Evolutionary conservation across 495 filamentous ascomycete species (phyloP).

Genomic region (Geoglossum glabrum): DNA sequence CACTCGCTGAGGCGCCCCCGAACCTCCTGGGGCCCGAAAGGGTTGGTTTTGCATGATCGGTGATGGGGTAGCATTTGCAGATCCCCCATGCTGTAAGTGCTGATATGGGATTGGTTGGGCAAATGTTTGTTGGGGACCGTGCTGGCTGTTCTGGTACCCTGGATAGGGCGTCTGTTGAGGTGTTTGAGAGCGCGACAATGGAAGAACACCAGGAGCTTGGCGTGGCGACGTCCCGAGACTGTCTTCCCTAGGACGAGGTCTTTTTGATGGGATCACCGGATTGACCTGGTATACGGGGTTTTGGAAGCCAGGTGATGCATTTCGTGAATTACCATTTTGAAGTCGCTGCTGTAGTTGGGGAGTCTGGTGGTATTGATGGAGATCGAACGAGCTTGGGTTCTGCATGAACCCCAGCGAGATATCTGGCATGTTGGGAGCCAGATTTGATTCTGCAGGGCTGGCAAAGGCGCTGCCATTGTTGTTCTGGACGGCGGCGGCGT

Average conservation of each 20-base stretch:
- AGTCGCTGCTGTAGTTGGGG: constrained; percentile 39
- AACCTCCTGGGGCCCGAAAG: constrained; percentile 29
- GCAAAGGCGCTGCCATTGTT: constrained; percentile 7
- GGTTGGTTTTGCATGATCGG: constrained; percentile 64
- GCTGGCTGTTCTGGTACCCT: constrained; percentile 40
- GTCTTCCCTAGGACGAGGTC: constrained; percentile 65
- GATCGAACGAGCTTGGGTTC: constrained; percentile 36
- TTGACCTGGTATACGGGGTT: constrained; percentile 60
- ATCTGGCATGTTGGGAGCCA: constrained; percentile 19
- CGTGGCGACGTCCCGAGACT: constrained; percentile 64
- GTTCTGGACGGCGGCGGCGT: constrained; percentile 1
- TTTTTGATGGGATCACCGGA: constrained; percentile 71
- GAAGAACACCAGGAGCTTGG: constrained; percentile 50
- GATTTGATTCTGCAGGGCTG: constrained; percentile 5
- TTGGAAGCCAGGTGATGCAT: constrained; percentile 57
- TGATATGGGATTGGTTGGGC: constrained; percentile 48
- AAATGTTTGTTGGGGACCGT: constrained; percentile 32
- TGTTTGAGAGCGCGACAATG: constrained; percentile 79
- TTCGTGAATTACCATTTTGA: constrained; percentile 68
- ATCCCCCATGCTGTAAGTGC: constrained; percentile 64
- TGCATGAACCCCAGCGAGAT: constrained; percentile 33
- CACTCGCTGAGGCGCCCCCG: constrained; percentile 52
- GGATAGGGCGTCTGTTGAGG: constrained; percentile 54
- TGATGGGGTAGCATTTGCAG: constrained; percentile 68
- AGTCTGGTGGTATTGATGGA: constrained; percentile 27